A percentile compares a stretch with the other conserved stretches of the same genome.
Evolutionary conservation across 176 grass and related monocot genomes (phyloP).

Genomic region (Phoenix dactylifera): DNA sequence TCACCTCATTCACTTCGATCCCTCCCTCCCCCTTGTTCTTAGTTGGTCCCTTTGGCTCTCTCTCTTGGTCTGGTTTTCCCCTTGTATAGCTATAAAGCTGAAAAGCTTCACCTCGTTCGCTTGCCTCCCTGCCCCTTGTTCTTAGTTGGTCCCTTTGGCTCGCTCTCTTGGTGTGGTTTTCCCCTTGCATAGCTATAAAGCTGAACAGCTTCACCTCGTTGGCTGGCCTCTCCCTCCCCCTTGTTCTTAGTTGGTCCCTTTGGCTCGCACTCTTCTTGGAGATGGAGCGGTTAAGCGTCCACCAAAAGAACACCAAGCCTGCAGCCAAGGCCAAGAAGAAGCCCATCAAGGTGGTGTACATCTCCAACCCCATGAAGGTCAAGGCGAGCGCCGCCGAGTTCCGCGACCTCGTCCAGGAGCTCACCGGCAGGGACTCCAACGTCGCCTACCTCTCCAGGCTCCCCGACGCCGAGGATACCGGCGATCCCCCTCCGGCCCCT

Average conservation of each 20-base stretch:
- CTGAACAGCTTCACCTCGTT: background rate
- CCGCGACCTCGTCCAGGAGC: background rate
- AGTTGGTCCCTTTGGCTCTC: too few relatives aligned
- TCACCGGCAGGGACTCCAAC: background rate
- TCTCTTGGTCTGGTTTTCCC: too few relatives aligned
- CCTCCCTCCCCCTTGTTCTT: too few relatives aligned
- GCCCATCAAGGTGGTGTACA: conserved; percentile 1
- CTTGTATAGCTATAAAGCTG: too few relatives aligned
- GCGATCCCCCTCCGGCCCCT: background rate
- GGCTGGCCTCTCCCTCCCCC: background rate
- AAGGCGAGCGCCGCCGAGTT: background rate
- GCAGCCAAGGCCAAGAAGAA: background rate
- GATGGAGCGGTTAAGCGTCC: background rate
- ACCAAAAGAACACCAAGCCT: background rate
- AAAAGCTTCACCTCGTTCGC: too few relatives aligned
- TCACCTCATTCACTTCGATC: too few relatives aligned
- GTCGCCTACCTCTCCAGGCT: background rate
- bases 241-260: background rate
- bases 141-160: too few relatives aligned
- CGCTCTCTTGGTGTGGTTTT: too few relatives aligned
- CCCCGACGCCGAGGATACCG: background rate
- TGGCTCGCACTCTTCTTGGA: background rate
- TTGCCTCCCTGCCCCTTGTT: too few relatives aligned
- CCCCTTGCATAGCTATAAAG: background rate
- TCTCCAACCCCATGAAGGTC: background rate